Evolutionary conservation across 1,284 basidiomycete genomes (phyloP), one percentile per base, ranked within the genome.

Genomic region (Neonothopanus nambi): DNA sequence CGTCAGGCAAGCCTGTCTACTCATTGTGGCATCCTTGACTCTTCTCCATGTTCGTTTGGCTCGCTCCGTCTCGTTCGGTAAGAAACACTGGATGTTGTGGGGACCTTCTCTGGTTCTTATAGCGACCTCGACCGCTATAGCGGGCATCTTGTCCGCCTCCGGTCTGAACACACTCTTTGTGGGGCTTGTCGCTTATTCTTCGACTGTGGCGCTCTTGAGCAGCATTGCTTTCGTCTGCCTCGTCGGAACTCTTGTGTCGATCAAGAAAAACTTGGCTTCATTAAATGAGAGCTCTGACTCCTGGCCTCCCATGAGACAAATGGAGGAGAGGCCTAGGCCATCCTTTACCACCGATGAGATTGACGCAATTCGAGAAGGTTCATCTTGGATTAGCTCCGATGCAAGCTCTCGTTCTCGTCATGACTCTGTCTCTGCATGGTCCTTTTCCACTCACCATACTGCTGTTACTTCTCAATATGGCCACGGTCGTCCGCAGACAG

Each of bases 301-400:
- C 1, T 85, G 83, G 83, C 81, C 84, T 9, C 79, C 80, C 1
- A 72, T 75, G 21, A 70, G 70, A 56, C 65, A 77, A 54, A 62
- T 72, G 21, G 78, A 80, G 57, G 77, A 81, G 60, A 75, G 77
- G 58, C 75, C 77, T 12, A 70, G 82, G 23, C 79, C 78, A 0
- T 85, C 84, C 0, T 85, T 87, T 61, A 74, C 77, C 15, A 82
- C 82, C 1, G 84, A 87, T 59, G 86, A 89, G 48, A 71, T 89
- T 51, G 82, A 88, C 56, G 84, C 72, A 7, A 73, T 88, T 51
- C 80, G 81, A 37, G 85, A 88, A 57, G 84, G 85, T 44, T 81
- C 80, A 51, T 88, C 87, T 15, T 89, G 87, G 87, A 81, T 89
- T 55, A 87, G 87, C 1, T 88, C 86, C 42, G 76, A 79, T 39